Conservation (phyloP, 352 stramenopile species). For the Pythium diclinum region DNA sequence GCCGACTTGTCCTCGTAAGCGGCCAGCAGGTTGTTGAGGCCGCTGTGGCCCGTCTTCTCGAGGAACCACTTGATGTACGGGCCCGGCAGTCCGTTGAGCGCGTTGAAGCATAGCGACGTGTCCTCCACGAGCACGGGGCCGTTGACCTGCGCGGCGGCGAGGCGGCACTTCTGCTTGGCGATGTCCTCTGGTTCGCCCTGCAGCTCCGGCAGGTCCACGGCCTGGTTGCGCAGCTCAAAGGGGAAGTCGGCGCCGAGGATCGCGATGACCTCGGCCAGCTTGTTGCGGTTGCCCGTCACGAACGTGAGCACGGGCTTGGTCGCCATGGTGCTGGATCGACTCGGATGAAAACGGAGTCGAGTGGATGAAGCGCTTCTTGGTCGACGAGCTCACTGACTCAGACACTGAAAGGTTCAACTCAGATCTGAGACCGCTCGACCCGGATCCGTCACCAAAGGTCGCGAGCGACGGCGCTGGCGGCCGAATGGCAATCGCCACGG, state of each 20-base stretch:
- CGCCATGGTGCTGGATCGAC: constrained; percentile 12
- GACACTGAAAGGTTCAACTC: not conserved
- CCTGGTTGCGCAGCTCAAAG: constrained; percentile 91
- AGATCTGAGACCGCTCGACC: not conserved
- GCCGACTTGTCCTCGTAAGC: constrained; percentile 95
- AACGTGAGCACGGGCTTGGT: constrained; percentile 61
- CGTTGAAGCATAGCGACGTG: constrained; percentile 97
- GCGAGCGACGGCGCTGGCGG: not conserved
- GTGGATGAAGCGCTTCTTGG: not conserved
- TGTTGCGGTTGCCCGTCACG: constrained; percentile 87
- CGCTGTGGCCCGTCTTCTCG: constrained; percentile 92
- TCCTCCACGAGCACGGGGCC: constrained; percentile 95
- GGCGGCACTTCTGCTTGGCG: constrained; percentile 91
- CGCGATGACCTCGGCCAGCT: constrained; percentile 74
- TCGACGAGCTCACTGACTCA: not conserved
- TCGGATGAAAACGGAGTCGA: not conserved
- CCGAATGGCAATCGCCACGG: constrained; percentile 1
- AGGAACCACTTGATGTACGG: constrained; percentile 99
- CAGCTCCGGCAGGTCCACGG: constrained; percentile 96
- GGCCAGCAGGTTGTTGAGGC: constrained; percentile 93
- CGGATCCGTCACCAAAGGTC: constrained; percentile 9
- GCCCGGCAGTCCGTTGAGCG: constrained; percentile 91
- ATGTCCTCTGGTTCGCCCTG: constrained; percentile 96
- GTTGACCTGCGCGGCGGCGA: constrained; percentile 83
- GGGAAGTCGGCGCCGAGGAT: constrained; percentile 86